Percentiles rank a stretch among this genome's conserved stretches.
These are phyloP conservation scores for Mycena haematopus DNA, from an alignment of 768 basidiomycete species.

Conservation along the genomic window DNA sequence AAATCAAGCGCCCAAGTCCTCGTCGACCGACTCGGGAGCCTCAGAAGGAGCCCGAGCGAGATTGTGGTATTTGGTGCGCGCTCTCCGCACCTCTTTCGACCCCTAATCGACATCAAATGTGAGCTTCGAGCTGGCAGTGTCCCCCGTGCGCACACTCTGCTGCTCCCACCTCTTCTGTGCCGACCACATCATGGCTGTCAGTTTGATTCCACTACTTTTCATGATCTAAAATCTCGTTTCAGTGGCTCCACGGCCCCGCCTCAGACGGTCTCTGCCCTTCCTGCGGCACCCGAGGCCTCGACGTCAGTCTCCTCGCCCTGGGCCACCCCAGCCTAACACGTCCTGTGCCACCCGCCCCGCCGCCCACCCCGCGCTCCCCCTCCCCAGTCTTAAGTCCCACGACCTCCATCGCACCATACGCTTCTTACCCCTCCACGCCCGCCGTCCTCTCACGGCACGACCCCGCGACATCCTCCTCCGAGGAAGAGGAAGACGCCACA, in stretches of 20 bases:
- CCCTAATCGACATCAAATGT: neutral
- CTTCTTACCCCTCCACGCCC: slow-evolving; percentile 3
- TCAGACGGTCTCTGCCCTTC: slow-evolving; percentile 2
- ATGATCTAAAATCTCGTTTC: too few relatives aligned
- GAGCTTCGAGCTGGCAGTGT: slow-evolving; percentile 12
- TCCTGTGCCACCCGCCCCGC: neutral
- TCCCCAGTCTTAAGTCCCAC: neutral
- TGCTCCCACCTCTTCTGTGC: slow-evolving; percentile 18
- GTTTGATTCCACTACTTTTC: neutral
- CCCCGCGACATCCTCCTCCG: neutral
- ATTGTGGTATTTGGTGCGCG: slow-evolving; percentile 19
- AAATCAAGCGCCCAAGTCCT: neutral
- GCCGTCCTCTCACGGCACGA: neutral
- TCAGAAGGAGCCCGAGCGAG: slow-evolving; percentile 4
- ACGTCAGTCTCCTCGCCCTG: neutral
- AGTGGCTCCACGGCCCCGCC: slow-evolving; percentile 11
- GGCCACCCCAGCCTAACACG: slow-evolving; percentile 1
- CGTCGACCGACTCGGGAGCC: neutral
- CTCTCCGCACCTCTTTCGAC: neutral
- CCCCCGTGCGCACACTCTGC: slow-evolving; percentile 10
- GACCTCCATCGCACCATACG: neutral
- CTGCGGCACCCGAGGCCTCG: neutral
- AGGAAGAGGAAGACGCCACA: slow-evolving; percentile 13
- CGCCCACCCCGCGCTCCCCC: neutral
- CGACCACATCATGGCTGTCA: slow-evolving; percentile 9